A percentile compares a stretch with the other conserved stretches of the same genome.
These are phyloP conservation scores for Acanthamoeba triangularis DNA, from an alignment of 208 protist species.

Conservation along the genomic window DNA sequence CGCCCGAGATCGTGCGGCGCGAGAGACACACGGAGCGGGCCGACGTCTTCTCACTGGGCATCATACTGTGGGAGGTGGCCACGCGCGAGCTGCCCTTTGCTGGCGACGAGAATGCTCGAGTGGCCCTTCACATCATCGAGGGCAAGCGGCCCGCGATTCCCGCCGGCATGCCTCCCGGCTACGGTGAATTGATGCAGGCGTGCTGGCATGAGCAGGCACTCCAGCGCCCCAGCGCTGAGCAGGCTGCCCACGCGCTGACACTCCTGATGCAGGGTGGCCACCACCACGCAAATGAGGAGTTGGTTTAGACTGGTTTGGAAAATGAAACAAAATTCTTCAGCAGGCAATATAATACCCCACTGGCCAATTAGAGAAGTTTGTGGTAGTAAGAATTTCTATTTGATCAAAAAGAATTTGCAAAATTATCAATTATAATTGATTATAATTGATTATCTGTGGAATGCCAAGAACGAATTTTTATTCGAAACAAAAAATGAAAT, in stretches of 20 bases:
- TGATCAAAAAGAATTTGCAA: no score
- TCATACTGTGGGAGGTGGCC: conserved; percentile 55
- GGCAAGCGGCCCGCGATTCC: not conserved
- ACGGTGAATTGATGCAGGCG: not conserved
- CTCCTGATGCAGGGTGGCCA: no score
- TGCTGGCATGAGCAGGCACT: not conserved
- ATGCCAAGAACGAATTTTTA: no score
- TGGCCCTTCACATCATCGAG: not conserved
- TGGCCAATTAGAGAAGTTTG: no score
- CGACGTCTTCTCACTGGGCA: conserved; percentile 48
- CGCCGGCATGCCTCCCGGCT: not conserved
- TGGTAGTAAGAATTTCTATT: no score
- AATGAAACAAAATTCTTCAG: no score
- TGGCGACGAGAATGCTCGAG: not conserved
- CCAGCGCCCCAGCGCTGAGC: not conserved
- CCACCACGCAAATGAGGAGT: no score
- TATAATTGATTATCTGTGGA: no score
- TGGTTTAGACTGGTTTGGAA: no score
- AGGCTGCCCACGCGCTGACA: not conserved
- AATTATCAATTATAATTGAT: no score
- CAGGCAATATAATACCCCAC: no score
- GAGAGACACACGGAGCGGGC: not conserved
- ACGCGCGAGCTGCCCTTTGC: conserved; percentile 31
- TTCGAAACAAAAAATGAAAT: not conserved
- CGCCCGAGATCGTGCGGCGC: not conserved